Base-by-base conservation (phyloP, 2,329 filamentous ascomycete genomes). In the Talaromyces sp. region DNA sequence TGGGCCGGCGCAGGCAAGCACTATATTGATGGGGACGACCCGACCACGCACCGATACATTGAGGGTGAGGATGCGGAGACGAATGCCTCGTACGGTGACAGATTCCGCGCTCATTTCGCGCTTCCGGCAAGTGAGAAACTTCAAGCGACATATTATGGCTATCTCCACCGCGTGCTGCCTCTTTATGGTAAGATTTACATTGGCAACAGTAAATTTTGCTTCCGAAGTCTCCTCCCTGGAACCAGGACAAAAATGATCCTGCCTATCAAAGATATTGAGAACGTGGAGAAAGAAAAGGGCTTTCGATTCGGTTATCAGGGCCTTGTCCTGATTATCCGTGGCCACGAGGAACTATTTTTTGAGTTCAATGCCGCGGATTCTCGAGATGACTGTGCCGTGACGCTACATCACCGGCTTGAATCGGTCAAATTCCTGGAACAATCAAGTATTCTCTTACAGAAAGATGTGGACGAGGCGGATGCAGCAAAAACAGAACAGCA, bases 141-240 rank as follows among this genome's bases (percentile, higher is more conserved):
- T 1, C 87, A 91, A 64, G 92, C 93, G 1, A 90, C 91, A 0
- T 97, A 94, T 75, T 97, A 92, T 74, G 91, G 90, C n/a, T 90
- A 90, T 70, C 81, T 97, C n/a, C 86, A 95, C 67, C 87, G 92
- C 2, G 91, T 96, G 0, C 76, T 97, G 31, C 94, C 94, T 2
- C 81, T 97, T 1, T 97, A 97, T 68, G 94, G 94, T 67, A 99
- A 97, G 75, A 90, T 97, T 35, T 99, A 99, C 75, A 88, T 97
- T 65, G 92, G 94, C 70, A 87, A 92, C 66, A 85, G 85, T 24
- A 89, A 88, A 61, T 90, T 97, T 65, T 99, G 94, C 77, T 99
- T 96, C 76, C 89, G 94, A 60, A 97, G 92, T 71, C 79, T 97
- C 57, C 80, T 97, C 38, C 91, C 91, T 1, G 92, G 92, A 0